Percentiles rank a stretch among this genome's conserved stretches.
These are phyloP conservation scores for Aspergillus kassunensis DNA, from an alignment of 495 filamentous ascomycete species.

Conservation along the genomic window DNA sequence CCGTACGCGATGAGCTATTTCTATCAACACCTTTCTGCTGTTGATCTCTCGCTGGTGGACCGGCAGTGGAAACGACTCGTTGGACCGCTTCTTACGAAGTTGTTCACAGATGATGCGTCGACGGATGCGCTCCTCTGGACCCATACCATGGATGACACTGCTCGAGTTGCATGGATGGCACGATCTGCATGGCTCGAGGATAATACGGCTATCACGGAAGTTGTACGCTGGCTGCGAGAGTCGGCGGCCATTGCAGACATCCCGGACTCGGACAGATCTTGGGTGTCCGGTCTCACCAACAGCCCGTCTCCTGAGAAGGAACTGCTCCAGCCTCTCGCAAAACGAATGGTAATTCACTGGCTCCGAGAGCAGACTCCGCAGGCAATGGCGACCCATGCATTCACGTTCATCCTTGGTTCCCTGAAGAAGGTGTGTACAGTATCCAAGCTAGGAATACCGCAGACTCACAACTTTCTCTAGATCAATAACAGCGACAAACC, in stretches of 20 bases:
- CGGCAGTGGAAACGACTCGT: constrained; percentile 27
- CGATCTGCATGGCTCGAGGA: constrained; percentile 28
- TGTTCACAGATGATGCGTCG: constrained; percentile 27
- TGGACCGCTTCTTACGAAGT: constrained; percentile 29
- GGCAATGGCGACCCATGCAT: constrained; percentile 12
- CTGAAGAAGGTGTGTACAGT: constrained; percentile 13
- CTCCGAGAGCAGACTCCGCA: constrained; percentile 11
- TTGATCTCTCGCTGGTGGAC: constrained; percentile 32
- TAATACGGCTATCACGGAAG: constrained; percentile 20
- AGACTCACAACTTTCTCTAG: constrained; percentile 2
- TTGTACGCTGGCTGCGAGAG: constrained; percentile 31
- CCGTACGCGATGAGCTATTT: constrained; percentile 32
- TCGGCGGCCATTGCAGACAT: constrained; percentile 30
- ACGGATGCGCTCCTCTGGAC: constrained; percentile 33
- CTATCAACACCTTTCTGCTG: constrained; percentile 27
- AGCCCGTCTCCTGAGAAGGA: constrained; percentile 17
- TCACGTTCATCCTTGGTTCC: constrained; percentile 12
- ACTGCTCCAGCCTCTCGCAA: constrained; percentile 14
- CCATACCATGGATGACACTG: neutral
- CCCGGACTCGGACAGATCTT: constrained; percentile 8
- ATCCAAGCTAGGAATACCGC: neutral
- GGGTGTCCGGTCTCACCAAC: constrained; percentile 14
- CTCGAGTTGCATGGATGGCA: constrained; percentile 4
- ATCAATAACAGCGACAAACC: neutral
- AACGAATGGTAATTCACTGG: constrained; percentile 19